Percentiles rank a stretch among this genome's conserved stretches.
Evolutionary conservation across 2,329 filamentous ascomycete genomes (phyloP).

Genomic region (Capronia coronata): DNA sequence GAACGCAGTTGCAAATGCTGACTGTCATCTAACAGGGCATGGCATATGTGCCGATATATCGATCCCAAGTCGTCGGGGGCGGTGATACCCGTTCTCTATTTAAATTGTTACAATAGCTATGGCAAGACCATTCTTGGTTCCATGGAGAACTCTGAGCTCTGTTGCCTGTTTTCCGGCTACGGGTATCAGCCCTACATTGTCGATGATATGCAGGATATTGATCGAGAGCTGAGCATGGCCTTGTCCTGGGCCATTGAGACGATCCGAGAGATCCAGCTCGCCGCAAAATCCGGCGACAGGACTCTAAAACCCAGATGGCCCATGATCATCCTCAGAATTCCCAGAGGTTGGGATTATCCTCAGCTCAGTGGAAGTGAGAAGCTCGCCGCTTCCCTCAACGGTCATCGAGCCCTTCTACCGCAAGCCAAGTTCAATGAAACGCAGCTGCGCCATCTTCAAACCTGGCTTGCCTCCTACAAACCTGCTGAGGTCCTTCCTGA

Average conservation of each 20-base stretch:
- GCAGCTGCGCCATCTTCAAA: slow-evolving; percentile 50
- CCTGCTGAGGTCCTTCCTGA: slow-evolving; percentile 48
- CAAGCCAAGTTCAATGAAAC: slow-evolving; percentile 50
- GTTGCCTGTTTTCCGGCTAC: slow-evolving; percentile 56
- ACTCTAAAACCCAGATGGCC: slow-evolving; percentile 61
- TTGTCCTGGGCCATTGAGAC: slow-evolving; percentile 57
- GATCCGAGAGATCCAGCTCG: slow-evolving; percentile 57
- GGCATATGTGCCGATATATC: slow-evolving; percentile 61
- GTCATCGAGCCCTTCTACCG: slow-evolving; percentile 59
- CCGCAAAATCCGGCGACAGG: slow-evolving; percentile 53
- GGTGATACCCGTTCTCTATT: slow-evolving; percentile 59
- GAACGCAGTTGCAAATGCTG: neutral
- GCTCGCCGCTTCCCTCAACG: slow-evolving; percentile 59
- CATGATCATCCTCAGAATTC: slow-evolving; percentile 57
- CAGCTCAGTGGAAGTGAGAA: slow-evolving; percentile 53
- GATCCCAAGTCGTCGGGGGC: slow-evolving; percentile 60
- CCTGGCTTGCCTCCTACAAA: slow-evolving; percentile 55
- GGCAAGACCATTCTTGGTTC: slow-evolving; percentile 62
- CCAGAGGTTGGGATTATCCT: slow-evolving; percentile 61
- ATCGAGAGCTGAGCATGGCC: slow-evolving; percentile 52
- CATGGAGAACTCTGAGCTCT: slow-evolving; percentile 61
- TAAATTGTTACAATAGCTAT: slow-evolving; percentile 65
- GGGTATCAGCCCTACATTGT: slow-evolving; percentile 59
- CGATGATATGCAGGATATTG: slow-evolving; percentile 54
- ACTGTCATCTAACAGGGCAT: slow-evolving; percentile 46